A percentile compares a stretch with the other conserved stretches of the same genome.
phyloP scores from a whole-genome alignment of 106 monocot genomes.

The Vanilla planifolia region DNA sequence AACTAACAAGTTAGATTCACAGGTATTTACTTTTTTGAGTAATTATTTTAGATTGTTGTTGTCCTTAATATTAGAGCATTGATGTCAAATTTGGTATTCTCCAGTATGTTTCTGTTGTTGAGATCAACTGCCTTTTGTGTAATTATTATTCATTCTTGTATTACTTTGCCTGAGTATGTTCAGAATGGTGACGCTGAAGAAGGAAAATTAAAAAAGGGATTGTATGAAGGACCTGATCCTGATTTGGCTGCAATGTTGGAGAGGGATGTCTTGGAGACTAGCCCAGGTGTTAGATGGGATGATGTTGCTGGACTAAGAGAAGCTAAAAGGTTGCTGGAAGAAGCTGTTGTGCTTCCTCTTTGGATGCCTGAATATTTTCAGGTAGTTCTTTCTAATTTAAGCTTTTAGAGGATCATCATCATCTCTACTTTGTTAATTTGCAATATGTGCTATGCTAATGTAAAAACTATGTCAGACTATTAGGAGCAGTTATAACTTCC shows the following conservation, averaged over 20 bases:
- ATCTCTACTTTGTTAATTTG: conserved; percentile 2
- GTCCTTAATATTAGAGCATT: no score
- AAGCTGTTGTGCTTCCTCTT: conserved; percentile 97
- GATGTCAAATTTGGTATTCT: no score
- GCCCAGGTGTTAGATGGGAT: conserved; percentile 97
- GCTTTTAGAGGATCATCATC: not conserved
- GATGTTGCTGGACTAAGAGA: conserved; percentile 98
- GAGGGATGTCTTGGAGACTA: conserved; percentile 91
- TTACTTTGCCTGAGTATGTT: conserved; percentile 11
- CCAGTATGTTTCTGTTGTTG: no score
- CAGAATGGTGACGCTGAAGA: conserved; percentile 82
- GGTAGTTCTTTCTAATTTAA: conserved; percentile 24
- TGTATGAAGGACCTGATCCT: conserved; percentile 95
- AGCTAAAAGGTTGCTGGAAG: conserved; percentile 93
- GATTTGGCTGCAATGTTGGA: conserved; percentile 99
- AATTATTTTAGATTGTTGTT: not conserved
- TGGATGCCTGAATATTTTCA: conserved; percentile 99
- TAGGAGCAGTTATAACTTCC: not conserved
- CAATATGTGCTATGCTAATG: not conserved
- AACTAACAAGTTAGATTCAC: conserved; percentile 66
- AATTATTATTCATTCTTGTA: not conserved
- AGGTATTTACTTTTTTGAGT: conserved; percentile 27
- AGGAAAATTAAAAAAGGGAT: conserved; percentile 66
- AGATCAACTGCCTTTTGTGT: conserved; percentile 1
- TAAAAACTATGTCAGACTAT: not conserved